Percentiles rank a stretch among this genome's conserved stretches.
These are phyloP conservation scores for Dictyostelium capitatum DNA, from an alignment of 78 protist species.

Conservation along the genomic window DNA sequence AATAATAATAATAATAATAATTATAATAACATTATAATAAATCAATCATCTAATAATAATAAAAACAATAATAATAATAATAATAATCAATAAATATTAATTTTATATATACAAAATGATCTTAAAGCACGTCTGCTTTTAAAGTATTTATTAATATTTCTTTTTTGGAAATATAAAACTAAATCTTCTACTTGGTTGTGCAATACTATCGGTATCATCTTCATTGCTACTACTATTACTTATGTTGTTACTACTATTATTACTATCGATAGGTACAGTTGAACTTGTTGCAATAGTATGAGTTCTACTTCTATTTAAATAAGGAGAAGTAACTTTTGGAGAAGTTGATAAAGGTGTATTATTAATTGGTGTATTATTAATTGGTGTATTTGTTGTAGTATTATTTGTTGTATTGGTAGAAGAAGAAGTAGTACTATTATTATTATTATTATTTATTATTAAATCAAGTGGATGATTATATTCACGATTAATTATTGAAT, in stretches of 20 bases:
- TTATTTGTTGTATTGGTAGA: no score
- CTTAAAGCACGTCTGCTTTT: neutral
- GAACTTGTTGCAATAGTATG: neutral
- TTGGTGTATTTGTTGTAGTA: no score
- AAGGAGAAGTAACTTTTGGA: neutral
- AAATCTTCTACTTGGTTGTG: constrained; percentile 16
- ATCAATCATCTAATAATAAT: neutral
- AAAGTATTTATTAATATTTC: neutral
- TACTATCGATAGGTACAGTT: neutral
- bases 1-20: neutral
- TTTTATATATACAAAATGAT: neutral
- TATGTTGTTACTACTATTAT: neutral
- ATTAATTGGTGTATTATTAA: neutral
- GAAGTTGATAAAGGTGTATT: neutral
- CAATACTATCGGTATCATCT: neutral
- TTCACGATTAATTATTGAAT: neutral
- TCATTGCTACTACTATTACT: neutral
- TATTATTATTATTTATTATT: neutral
- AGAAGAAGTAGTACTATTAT: neutral
- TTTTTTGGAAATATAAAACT: constrained; percentile 22
- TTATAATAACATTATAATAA: neutral
- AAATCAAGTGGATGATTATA: constrained; percentile 3
- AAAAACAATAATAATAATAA: neutral
- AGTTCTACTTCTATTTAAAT: neutral
- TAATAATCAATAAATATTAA: neutral